Percentiles rank a stretch among this genome's conserved stretches.
phyloP scores from a whole-genome alignment of 2,329 filamentous ascomycete genomes.

The Cephalotrichum gorgonifer region DNA sequence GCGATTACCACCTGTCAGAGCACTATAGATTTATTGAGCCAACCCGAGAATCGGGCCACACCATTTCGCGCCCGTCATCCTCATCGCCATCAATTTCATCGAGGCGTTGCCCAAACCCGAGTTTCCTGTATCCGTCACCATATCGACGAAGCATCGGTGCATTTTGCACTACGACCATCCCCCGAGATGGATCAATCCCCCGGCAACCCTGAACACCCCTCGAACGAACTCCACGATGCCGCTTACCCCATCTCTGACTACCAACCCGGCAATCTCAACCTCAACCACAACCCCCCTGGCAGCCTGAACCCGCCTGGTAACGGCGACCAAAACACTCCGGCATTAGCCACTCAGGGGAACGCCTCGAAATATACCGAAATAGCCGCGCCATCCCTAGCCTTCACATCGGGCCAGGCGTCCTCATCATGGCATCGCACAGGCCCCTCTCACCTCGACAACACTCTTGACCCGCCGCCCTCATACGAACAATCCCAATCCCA shows the following conservation, averaged over 20 bases:
- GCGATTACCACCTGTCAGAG: no score
- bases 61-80: no score
- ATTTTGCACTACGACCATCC: not conserved
- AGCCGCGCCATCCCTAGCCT: conserved; percentile 1
- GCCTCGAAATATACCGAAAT: conserved; percentile 1
- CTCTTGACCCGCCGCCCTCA: conserved; percentile 2
- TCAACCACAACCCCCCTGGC: not conserved
- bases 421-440: conserved; percentile 3
- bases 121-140: no score
- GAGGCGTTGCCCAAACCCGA: no score
- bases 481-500: conserved; percentile 4
- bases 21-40: no score
- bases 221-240: conserved; percentile 8
- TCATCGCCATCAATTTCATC: no score
- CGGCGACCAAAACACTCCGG: not conserved
- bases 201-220: conserved; percentile 7
- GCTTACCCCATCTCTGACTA: conserved; percentile 9
- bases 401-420: conserved; percentile 4
- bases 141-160: no score
- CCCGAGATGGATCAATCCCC: conserved; percentile 2
- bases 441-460: conserved; percentile 3
- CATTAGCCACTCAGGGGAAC: not conserved
- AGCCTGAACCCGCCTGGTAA: no score
- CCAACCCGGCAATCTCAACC: conserved; percentile 1
- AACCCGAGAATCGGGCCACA: no score